Conservation (phyloP, 1,139 yeast species). For the Barnettozyma hawaiiensis region DNA sequence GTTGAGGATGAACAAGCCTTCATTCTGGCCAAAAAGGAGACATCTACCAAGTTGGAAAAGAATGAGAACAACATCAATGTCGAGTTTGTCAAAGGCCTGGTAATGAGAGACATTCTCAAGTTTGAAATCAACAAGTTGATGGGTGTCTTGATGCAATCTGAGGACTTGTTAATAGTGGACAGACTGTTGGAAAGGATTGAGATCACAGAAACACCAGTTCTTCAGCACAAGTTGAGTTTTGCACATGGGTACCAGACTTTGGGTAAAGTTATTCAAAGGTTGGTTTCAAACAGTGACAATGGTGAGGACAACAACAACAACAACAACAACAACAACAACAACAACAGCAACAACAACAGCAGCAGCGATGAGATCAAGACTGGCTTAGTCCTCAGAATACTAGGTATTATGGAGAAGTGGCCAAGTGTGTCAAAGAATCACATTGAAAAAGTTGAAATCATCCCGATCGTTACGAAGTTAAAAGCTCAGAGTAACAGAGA, state of each 20-base stretch:
- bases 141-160: slow-evolving; percentile 74
- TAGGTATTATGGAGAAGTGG: slow-evolving; percentile 62
- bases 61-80: slow-evolving; percentile 59
- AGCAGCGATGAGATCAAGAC: slow-evolving; percentile 29
- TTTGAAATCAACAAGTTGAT: slow-evolving; percentile 76
- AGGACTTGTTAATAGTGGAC: slow-evolving; percentile 59
- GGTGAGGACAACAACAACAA: too few species aligned
- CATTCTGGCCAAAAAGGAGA: slow-evolving; percentile 53
- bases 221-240: slow-evolving; percentile 58
- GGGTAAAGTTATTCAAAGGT: slow-evolving; percentile 49
- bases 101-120: slow-evolving; percentile 44
- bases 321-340: too few species aligned
- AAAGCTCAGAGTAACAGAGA: slow-evolving; percentile 25
- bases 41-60: slow-evolving; percentile 41
- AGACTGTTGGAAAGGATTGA: slow-evolving; percentile 66
- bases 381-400: slow-evolving; percentile 39
- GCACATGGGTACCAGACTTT: slow-evolving; percentile 87
- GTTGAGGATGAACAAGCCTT: slow-evolving; percentile 56
- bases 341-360: too few species aligned
- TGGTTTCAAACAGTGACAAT: slow-evolving; percentile 19
- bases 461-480: slow-evolving; percentile 51
- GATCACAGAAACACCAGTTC: slow-evolving; percentile 46
- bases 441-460: slow-evolving; percentile 74
- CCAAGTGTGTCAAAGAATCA: slow-evolving; percentile 80
- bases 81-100: slow-evolving; percentile 56